Evolutionary conservation across 2,329 filamentous ascomycete species (phyloP).

Genomic region (Pyrenophora seminiperda): DNA sequence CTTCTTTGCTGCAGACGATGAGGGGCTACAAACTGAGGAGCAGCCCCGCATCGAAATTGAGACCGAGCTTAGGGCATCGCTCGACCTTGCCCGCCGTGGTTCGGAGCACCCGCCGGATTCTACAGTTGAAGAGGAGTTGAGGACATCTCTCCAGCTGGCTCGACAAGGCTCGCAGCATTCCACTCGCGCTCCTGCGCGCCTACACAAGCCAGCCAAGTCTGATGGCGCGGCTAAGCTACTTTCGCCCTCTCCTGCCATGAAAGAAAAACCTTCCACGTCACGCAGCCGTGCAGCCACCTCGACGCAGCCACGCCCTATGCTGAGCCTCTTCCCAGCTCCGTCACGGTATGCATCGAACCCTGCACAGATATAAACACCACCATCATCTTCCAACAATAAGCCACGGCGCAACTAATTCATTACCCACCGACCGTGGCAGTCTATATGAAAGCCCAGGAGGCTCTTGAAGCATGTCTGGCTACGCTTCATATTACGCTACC

Average conservation of each 20-base stretch:
- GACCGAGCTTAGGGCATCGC: conserved; percentile 30
- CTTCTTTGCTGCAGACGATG: conserved; percentile 39
- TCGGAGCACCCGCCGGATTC: conserved; percentile 25
- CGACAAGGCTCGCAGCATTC: conserved; percentile 31
- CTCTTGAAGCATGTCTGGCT: conserved; percentile 17
- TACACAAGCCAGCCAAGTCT: conserved; percentile 43
- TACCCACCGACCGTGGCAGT: not conserved
- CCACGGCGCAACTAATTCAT: not conserved
- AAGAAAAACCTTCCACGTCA: conserved; percentile 13
- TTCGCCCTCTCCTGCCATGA: conserved; percentile 7
- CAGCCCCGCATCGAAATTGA: conserved; percentile 17
- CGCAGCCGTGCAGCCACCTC: conserved; percentile 39
- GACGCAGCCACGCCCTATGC: conserved; percentile 29
- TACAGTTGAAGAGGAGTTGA: conserved; percentile 23
- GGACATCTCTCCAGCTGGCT: conserved; percentile 29
- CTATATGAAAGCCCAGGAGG: conserved; percentile 9
- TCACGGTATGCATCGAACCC: conserved; percentile 23
- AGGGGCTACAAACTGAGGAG: conserved; percentile 15
- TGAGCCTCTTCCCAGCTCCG: conserved; percentile 45
- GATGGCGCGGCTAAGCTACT: conserved; percentile 43
- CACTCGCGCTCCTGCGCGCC: conserved; percentile 12
- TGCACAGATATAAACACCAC: conserved; percentile 4
- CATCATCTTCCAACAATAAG: not conserved
- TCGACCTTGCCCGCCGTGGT: conserved; percentile 35
- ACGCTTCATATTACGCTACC: conserved; percentile 13